These are phyloP conservation scores for Podila horticola DNA, from an alignment of 192 early-diverging fungal genomes.

Conservation along the genomic window DNA sequence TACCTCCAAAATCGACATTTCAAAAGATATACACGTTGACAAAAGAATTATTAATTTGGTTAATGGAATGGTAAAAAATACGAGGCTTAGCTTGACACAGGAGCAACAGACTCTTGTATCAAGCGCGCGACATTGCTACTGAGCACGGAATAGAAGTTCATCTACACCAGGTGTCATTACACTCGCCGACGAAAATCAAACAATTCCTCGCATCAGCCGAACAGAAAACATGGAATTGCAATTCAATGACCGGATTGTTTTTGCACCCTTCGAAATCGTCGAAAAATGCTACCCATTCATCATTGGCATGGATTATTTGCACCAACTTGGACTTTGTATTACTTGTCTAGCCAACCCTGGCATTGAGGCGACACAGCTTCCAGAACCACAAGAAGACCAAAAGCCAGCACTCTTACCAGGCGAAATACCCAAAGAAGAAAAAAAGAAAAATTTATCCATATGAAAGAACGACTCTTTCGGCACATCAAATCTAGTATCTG, in stretches of 20 bases:
- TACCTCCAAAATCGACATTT: too few species aligned
- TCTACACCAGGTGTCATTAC: background rate
- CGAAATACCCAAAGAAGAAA: background rate
- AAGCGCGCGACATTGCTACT: background rate
- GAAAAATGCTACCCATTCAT: background rate
- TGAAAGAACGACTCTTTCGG: constrained; percentile 1
- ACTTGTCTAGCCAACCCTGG: constrained; percentile 1
- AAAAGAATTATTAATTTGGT: background rate
- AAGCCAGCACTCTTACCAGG: constrained; percentile 5
- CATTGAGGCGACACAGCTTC: background rate
- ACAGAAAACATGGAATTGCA: constrained; percentile 2
- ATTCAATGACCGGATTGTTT: background rate
- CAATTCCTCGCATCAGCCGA: background rate
- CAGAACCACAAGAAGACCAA: background rate
- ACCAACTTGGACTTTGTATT: constrained; percentile 6
- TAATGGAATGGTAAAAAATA: background rate
- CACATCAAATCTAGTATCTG: too few species aligned
- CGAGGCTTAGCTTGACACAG: constrained; percentile 11
- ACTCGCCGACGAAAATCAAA: background rate
- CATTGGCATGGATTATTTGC: constrained; percentile 12
- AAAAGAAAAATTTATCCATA: background rate
- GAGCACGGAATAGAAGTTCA: background rate
- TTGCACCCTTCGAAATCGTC: background rate
- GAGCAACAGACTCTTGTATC: constrained; percentile 7
- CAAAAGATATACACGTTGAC: too few species aligned